These are phyloP conservation scores for Fusarium humuli DNA, from an alignment of 2,329 filamentous ascomycete species.

Conservation along the genomic window DNA sequence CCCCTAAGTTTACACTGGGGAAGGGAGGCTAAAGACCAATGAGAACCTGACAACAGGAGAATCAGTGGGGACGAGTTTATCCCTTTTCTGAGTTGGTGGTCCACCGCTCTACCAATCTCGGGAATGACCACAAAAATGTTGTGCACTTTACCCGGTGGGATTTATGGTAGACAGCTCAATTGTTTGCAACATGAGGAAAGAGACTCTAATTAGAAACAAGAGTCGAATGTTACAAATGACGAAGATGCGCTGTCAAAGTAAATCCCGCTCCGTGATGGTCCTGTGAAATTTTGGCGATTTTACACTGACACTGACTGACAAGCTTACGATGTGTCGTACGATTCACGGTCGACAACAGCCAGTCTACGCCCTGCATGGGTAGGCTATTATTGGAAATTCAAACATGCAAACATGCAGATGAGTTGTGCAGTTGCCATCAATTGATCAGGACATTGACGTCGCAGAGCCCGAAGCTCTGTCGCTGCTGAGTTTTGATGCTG, in stretches of 20 bases:
- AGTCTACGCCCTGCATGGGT: background rate
- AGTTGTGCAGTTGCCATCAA: background rate
- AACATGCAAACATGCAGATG: background rate
- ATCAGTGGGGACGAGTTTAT: slow-evolving; percentile 17
- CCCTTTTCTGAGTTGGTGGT: slow-evolving; percentile 1
- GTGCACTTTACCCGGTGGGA: background rate
- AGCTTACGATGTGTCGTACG: background rate
- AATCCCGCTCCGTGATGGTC: background rate
- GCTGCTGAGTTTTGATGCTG: no score
- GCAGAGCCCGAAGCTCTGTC: background rate
- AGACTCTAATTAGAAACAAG: no score
- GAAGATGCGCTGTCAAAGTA: background rate
- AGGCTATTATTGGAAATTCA: background rate
- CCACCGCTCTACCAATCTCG: slow-evolving; percentile 23
- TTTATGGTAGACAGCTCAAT: no score
- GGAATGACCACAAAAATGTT: slow-evolving; percentile 9
- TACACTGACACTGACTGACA: background rate
- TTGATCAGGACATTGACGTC: background rate
- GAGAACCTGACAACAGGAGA: background rate
- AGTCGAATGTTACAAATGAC: no score
- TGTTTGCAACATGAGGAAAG: no score
- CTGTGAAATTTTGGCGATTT: background rate
- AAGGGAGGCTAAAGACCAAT: slow-evolving; percentile 3
- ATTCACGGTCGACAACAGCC: background rate
- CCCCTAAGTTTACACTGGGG: slow-evolving; percentile 22